Percentiles rank a stretch among this genome's conserved stretches.
Evolutionary conservation across 345 rosid species (phyloP).

Genomic region (Gossypium ekmanianum): DNA sequence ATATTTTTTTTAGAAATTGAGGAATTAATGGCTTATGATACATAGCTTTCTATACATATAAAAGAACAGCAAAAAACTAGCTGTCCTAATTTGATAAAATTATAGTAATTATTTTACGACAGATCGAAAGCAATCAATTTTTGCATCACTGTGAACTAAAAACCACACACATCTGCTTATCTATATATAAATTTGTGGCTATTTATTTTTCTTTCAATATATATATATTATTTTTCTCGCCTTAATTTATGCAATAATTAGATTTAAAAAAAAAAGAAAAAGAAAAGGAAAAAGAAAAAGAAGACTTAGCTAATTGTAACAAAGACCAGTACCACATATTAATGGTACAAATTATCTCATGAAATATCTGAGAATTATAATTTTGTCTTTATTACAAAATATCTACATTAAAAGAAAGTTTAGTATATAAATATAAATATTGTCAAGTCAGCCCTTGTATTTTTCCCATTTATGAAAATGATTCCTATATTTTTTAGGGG

Average conservation of each 20-base stretch:
- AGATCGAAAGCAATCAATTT: background rate
- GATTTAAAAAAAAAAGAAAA: background rate
- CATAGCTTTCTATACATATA: too few species aligned
- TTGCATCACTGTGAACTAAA: background rate
- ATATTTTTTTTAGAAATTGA: background rate
- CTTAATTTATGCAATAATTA: background rate
- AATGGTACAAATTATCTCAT: background rate
- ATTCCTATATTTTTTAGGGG: too few species aligned
- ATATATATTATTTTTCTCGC: background rate
- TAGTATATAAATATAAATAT: too few species aligned
- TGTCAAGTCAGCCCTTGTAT: background rate
- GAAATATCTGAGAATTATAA: background rate
- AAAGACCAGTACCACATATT: background rate
- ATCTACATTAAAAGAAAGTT: background rate
- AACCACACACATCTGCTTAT: background rate
- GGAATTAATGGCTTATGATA: background rate
- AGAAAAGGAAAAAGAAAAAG: background rate
- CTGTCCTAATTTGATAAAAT: background rate
- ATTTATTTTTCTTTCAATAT: background rate
- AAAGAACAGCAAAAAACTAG: background rate
- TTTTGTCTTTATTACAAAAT: background rate
- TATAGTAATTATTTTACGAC: background rate
- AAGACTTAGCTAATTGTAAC: too few species aligned
- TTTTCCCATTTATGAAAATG: background rate
- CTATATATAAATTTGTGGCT: background rate